Conservation (phyloP, 2,329 filamentous ascomycete genomes). For the Fusarium lyarnte region DNA sequence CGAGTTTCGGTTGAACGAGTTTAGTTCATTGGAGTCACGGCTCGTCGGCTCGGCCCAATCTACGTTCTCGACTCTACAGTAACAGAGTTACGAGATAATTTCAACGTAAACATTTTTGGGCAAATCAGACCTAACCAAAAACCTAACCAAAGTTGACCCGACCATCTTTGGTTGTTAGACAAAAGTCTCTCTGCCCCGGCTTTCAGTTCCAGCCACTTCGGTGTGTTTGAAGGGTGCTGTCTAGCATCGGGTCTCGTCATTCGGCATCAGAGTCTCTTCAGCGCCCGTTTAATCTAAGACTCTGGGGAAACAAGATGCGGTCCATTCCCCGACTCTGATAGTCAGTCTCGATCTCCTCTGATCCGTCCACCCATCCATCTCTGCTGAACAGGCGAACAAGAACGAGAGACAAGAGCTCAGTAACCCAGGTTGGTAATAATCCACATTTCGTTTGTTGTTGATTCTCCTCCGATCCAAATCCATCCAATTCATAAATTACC, state of each 20-base stretch:
- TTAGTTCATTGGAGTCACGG: conserved; percentile 1
- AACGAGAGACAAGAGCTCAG: background rate
- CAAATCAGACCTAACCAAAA: background rate
- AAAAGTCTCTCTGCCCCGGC: conserved; percentile 6
- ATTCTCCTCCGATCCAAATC: conserved; percentile 19
- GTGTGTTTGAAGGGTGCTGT: conserved; percentile 12
- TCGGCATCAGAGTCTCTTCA: conserved; percentile 24
- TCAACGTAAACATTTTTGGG: conserved; percentile 6
- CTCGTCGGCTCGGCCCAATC: conserved; percentile 14
- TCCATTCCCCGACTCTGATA: conserved; percentile 18
- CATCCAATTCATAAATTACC: conserved; percentile 20
- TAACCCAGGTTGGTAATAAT: conserved; percentile 12
- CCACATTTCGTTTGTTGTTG: conserved; percentile 28
- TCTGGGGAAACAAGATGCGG: conserved; percentile 35
- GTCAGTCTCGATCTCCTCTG: background rate
- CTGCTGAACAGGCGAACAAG: background rate
- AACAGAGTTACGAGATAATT: background rate
- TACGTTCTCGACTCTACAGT: background rate
- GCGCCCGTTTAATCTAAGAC: conserved; percentile 30
- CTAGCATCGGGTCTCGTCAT: conserved; percentile 32
- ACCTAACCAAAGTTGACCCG: background rate
- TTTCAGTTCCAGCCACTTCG: conserved; percentile 20
- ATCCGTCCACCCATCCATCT: background rate
- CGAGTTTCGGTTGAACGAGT: conserved; percentile 1
- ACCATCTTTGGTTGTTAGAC: conserved; percentile 3